Base-by-base conservation (phyloP, 371 early-diverging fungal genomes). In the Mortierella sp. region DNA sequence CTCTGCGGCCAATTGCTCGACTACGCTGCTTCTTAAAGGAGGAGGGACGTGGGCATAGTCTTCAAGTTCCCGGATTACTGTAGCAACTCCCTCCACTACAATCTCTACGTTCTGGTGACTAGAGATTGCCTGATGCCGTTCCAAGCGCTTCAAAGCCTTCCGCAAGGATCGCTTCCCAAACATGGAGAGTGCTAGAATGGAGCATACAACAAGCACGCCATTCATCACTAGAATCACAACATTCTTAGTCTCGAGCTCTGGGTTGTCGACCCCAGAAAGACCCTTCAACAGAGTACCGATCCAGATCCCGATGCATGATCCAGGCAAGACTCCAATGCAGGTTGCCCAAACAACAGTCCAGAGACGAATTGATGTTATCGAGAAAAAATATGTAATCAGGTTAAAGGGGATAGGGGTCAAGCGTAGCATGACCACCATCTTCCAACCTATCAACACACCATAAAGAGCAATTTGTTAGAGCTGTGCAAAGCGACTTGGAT, bases 341-440 rank as follows among this genome's bases (percentile, higher is more conserved):
- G 82, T 82, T 18, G 82, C 79, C 82, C 82, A 82, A 14, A 82
- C 60, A 11, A 82, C 74, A 0, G 82, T 66, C 50, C 66, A 68
- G 18, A 82, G 62, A 25, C 65, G 68, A 21, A 82, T 79, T 21
- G 79, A 79, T 21, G 80, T 82, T 30, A 82, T 71, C 1, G 82
- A 82, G 67, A 82, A 82, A 66, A 82, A 79, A 63, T 79, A 82
- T 43, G 80, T 82, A 52, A 82, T 79, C 51, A 82, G 55, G 44
- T 64, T 82, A 60, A 82, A 82, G 15, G 82, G 82, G 19, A 82
- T 56, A 1, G 82, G 82, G 0, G 82, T 79, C 68, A 82, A 37
- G 9, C 82, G 74, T 29, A 82, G 48, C 82, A 82, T 82, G 44
- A 82, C 80, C 19, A 82, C 82, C 55, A 82, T 82, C 62, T 79